A percentile compares a stretch with the other conserved stretches of the same genome.
phyloP scores from a whole-genome alignment of 1,284 basidiomycete species.

The Stereum hirsutum region DNA sequence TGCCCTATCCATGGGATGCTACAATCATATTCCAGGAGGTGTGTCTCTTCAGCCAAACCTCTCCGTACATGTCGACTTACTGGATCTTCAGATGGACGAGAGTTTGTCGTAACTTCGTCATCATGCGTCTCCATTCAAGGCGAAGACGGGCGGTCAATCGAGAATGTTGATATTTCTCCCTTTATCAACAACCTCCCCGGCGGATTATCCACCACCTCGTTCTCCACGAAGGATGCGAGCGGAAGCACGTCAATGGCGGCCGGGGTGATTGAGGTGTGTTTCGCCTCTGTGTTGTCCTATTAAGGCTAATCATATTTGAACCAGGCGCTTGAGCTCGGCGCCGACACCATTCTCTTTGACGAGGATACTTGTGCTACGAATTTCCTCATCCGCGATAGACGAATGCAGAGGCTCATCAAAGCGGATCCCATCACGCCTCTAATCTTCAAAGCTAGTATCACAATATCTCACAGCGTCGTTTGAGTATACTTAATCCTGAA shows the following conservation, averaged over 20 bases:
- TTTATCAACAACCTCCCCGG: constrained; percentile 15
- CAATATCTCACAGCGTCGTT: not conserved
- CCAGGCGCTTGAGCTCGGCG: constrained; percentile 14
- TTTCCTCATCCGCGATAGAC: constrained; percentile 15
- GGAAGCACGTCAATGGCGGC: constrained; percentile 18
- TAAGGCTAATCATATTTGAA: too few relatives aligned
- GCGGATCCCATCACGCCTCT: constrained; percentile 15
- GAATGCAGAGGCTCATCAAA: constrained; percentile 15
- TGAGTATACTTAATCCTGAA: too few relatives aligned
- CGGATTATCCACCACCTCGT: constrained; percentile 10
- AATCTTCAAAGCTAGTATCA: constrained; percentile 11
- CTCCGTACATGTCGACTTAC: not conserved
- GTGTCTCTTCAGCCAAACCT: not conserved
- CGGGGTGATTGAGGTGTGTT: constrained; percentile 13
- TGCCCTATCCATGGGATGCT: constrained; percentile 15
- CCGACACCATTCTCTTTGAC: constrained; percentile 15
- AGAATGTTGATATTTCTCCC: constrained; percentile 15
- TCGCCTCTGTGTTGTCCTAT: too few relatives aligned
- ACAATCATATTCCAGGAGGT: constrained; percentile 16
- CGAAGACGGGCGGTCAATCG: constrained; percentile 16
- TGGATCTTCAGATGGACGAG: constrained; percentile 12
- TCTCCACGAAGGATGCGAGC: constrained; percentile 17
- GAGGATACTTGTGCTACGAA: constrained; percentile 18
- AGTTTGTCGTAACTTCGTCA: constrained; percentile 14
- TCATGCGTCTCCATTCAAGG: constrained; percentile 12